These are phyloP conservation scores for Acer campestre DNA, from an alignment of 345 rosid species.

Conservation along the genomic window DNA sequence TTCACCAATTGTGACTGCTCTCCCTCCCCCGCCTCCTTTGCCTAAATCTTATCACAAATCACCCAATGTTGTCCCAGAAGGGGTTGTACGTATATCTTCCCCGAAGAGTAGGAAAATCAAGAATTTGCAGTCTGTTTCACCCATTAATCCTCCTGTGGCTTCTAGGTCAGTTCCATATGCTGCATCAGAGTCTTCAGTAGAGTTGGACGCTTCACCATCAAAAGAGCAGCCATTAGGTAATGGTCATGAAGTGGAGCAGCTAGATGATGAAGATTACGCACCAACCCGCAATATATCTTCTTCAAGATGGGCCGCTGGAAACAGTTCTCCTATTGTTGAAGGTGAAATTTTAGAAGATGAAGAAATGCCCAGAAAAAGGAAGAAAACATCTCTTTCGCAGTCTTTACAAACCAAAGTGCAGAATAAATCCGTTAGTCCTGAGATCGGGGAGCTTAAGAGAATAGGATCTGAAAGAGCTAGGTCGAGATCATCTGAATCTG, in stretches of 20 bases:
- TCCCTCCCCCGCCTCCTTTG: constrained; percentile 66
- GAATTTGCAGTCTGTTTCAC: constrained; percentile 34
- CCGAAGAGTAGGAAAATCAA: constrained; percentile 30
- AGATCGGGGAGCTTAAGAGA: constrained; percentile 53
- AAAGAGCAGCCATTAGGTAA: constrained; percentile 41
- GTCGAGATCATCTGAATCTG: constrained; percentile 65
- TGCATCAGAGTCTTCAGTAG: constrained; percentile 40
- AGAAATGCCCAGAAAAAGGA: constrained; percentile 65
- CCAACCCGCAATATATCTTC: constrained; percentile 86
- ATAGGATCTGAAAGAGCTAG: constrained; percentile 58
- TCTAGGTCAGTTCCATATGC: constrained; percentile 24
- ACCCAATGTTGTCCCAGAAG: constrained; percentile 43
- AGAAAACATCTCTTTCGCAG: constrained; percentile 44
- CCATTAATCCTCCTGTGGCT: constrained; percentile 31
- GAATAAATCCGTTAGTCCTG: constrained; percentile 65
- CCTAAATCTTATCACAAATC: constrained; percentile 48
- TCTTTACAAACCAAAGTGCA: constrained; percentile 38
- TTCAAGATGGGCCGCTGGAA: constrained; percentile 95
- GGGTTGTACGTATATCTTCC: constrained; percentile 42
- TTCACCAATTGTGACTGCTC: constrained; percentile 33
- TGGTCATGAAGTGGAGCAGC: constrained; percentile 42
- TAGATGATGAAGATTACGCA: constrained; percentile 74
- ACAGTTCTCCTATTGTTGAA: constrained; percentile 84
- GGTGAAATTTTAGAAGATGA: constrained; percentile 81
- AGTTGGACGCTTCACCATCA: constrained; percentile 34